Evolutionary conservation across 2,329 filamentous ascomycete genomes (phyloP), one percentile per base, ranked within the genome.

Genomic region (Fusarium sp.): DNA sequence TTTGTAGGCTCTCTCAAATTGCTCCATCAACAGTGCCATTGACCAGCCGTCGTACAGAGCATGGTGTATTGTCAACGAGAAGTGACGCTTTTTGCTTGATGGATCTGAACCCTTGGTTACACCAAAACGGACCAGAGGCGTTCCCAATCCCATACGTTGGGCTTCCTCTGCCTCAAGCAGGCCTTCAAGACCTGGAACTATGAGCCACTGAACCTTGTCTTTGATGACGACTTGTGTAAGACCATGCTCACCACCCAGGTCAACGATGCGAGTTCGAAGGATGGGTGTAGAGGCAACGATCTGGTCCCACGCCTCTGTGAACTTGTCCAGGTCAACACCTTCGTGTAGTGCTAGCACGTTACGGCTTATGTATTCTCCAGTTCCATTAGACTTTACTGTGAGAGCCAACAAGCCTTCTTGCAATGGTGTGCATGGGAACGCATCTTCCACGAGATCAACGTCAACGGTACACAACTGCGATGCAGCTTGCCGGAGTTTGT

Each of bases 331-430:
- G 8, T 34, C 32, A 8, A 34, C 32, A 34, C 15, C 32, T n/a
- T 34, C 32, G 12, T 62, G 53, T 13, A 73, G 57, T 4, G 42
- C 13, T 15, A 51, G 31, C 5, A 67, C 69, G 26, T 71, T 63
- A 32, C 73, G 70, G 5, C 73, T 72, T 10, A 79, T 69, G 39
- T 81, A 81, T 2, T 75, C 73, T 4, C 76, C 76, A 0, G 68
- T 45, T 12, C 74, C 68, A 36, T 73, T 72, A 24, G 32, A 7
- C 32, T 34, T 34, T n/a, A 61, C 68, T 1, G 77, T 71, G 1
- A 79, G 59, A 0, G 77, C 73, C 25, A 81, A 66, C 2, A 81
- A 69, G 3, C 76, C 77, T 49, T 76, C 76, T 47, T 81, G 79
- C 2, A 80, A 65, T 1, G 74, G 70, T 7, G 76, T 76, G 65